Percentiles rank a stretch among this genome's conserved stretches.
These are phyloP conservation scores for Phialophora expanda DNA, from an alignment of 2,329 filamentous ascomycete genomes.

Conservation along the genomic window DNA sequence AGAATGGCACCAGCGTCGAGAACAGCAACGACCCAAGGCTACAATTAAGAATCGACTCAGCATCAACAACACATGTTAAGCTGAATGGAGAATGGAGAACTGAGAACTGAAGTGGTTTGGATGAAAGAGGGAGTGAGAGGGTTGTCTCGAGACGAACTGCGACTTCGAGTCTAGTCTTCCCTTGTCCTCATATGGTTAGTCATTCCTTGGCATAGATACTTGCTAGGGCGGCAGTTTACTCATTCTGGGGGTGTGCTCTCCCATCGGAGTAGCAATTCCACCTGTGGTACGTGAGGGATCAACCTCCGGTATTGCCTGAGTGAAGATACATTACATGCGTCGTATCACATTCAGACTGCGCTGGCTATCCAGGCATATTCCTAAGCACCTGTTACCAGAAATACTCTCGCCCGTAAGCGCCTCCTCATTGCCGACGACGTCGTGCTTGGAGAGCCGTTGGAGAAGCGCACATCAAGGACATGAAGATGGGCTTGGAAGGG, in stretches of 20 bases:
- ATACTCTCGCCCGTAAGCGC: background rate
- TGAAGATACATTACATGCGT: background rate
- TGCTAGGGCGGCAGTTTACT: background rate
- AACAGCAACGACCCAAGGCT: background rate
- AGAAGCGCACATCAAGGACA: background rate
- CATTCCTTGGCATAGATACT: background rate
- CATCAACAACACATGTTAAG: background rate
- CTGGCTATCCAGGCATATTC: background rate
- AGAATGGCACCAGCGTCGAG: background rate
- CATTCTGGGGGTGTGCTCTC: background rate
- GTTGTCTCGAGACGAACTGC: conserved; percentile 1
- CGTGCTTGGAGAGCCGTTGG: background rate
- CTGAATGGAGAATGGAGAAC: background rate
- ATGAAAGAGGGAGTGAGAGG: background rate
- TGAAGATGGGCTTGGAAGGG: background rate
- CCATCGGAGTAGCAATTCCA: background rate
- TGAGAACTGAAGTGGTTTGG: background rate
- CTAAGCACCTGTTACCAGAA: background rate
- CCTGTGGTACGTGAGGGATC: background rate
- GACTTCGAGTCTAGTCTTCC: background rate
- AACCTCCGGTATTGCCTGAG: background rate
- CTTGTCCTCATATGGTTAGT: background rate
- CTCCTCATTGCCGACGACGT: background rate
- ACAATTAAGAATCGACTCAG: background rate
- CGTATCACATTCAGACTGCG: background rate